phyloP scores from a whole-genome alignment of 768 basidiomycete genomes.

The Xerocomellus intermedius region DNA sequence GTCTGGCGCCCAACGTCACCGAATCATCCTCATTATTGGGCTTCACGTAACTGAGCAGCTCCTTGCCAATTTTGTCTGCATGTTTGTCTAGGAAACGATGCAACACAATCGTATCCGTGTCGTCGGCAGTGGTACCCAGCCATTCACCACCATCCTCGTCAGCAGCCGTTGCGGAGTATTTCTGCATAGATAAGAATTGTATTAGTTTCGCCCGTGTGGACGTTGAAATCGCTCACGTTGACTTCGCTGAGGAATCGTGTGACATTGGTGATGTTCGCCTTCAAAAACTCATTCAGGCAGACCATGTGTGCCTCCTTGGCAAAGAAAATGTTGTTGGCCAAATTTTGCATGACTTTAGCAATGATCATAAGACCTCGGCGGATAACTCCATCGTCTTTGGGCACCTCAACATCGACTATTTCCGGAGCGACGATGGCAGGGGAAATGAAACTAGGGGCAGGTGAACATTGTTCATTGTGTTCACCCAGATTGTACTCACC shows the following conservation, averaged over 20 bases:
- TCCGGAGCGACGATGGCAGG: conserved; percentile 89
- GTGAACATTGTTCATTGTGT: neutral
- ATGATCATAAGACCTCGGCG: conserved; percentile 83
- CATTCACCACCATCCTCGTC: conserved; percentile 71
- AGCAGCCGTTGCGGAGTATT: conserved; percentile 40
- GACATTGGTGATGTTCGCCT: conserved; percentile 66
- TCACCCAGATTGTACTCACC: conserved; percentile 41
- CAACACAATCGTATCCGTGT: conserved; percentile 78
- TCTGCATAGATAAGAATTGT: conserved; percentile 28
- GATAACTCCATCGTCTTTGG: conserved; percentile 56
- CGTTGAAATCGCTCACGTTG: conserved; percentile 44
- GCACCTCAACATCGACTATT: conserved; percentile 77
- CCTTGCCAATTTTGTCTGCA: conserved; percentile 85
- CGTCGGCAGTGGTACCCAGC: conserved; percentile 74
- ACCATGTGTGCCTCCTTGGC: conserved; percentile 89
- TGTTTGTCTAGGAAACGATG: conserved; percentile 85
- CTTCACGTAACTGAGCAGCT: conserved; percentile 71
- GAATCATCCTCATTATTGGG: conserved; percentile 53
- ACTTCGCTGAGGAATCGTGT: conserved; percentile 77
- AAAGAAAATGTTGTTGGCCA: conserved; percentile 93
- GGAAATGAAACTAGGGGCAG: conserved; percentile 71
- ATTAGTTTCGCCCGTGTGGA: neutral
- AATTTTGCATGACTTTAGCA: conserved; percentile 88
- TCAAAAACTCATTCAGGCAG: conserved; percentile 71
- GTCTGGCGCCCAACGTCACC: conserved; percentile 62